Evolutionary conservation across 768 basidiomycete species (phyloP).

Genomic region (Rubroboletus satanas): DNA sequence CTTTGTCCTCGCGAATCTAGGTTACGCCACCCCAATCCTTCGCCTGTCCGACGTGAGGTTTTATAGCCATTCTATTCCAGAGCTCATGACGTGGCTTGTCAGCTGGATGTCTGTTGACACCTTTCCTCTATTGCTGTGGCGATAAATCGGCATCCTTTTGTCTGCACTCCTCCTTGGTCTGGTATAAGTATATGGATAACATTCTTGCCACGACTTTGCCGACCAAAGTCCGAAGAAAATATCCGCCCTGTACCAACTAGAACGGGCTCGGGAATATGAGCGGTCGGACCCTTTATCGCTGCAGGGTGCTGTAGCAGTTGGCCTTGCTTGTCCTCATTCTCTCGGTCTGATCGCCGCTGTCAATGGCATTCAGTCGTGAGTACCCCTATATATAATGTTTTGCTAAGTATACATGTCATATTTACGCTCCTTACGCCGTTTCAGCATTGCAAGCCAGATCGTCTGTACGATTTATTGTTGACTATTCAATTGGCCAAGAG

Average conservation of each 20-base stretch:
- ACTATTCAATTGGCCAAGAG: conserved; percentile 9
- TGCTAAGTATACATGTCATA: neutral
- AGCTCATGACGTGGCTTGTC: neutral
- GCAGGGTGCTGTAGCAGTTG: conserved; percentile 67
- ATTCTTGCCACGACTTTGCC: conserved; percentile 74
- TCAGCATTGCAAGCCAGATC: conserved; percentile 8
- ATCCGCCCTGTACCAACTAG: conserved; percentile 30
- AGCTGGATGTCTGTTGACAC: neutral
- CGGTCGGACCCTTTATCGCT: conserved; percentile 62
- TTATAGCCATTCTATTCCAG: conserved; percentile 32
- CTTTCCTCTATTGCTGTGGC: neutral
- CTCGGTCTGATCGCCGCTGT: conserved; percentile 21
- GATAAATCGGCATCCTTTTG: conserved; percentile 56
- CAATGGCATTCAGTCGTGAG: conserved; percentile 8
- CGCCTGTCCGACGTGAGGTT: conserved; percentile 77
- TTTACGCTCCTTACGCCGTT: neutral
- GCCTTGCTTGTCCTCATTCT: conserved; percentile 62
- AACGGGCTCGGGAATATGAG: conserved; percentile 61
- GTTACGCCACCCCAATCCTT: conserved; percentile 69
- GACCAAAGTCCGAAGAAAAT: conserved; percentile 44
- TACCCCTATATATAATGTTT: neutral
- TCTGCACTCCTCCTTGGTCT: conserved; percentile 55
- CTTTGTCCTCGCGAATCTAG: conserved; percentile 68
- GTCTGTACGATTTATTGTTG: conserved; percentile 12
- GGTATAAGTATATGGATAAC: conserved; percentile 49